A percentile compares a stretch with the other conserved stretches of the same genome.
Evolutionary conservation across 1,284 basidiomycete genomes (phyloP).

Genomic region (Waitea zeae): DNA sequence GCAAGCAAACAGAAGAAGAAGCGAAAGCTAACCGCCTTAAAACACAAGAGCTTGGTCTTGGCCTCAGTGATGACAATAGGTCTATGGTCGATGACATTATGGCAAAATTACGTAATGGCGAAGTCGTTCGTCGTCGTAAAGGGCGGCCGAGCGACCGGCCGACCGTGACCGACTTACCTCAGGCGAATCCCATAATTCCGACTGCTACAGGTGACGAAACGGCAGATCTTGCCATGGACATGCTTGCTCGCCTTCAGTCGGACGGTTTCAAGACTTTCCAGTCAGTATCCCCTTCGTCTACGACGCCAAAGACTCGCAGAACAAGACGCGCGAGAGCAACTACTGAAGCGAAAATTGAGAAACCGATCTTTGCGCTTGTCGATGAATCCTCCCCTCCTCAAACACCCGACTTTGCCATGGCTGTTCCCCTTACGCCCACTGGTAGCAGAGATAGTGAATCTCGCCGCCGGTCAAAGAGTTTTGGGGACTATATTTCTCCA

Average conservation of each 20-base stretch:
- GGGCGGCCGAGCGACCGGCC: conserved; percentile 20
- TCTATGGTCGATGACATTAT: conserved; percentile 52
- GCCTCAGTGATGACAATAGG: conserved; percentile 34
- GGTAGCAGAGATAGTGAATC: too few species aligned
- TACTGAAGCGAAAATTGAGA: too few species aligned
- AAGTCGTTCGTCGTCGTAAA: conserved; percentile 38
- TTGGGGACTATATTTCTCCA: too few species aligned
- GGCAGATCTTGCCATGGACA: conserved; percentile 47
- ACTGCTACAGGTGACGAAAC: conserved; percentile 24
- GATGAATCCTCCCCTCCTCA: not conserved
- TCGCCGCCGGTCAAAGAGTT: too few species aligned
- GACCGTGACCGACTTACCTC: conserved; percentile 22
- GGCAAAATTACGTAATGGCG: conserved; percentile 55
- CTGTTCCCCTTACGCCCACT: too few species aligned
- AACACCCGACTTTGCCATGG: not conserved
- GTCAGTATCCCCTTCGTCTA: conserved; percentile 16
- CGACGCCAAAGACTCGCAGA: conserved; percentile 5
- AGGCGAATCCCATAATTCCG: conserved; percentile 19
- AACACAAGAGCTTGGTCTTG: conserved; percentile 23
- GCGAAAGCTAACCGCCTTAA: conserved; percentile 37
- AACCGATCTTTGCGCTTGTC: too few species aligned
- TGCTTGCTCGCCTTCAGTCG: conserved; percentile 56
- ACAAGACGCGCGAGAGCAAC: not conserved
- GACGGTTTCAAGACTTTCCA: conserved; percentile 25
- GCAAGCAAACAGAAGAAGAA: conserved; percentile 47